Conservation (phyloP, 345 rosid genomes). For the Iberis pinnata region DNA sequence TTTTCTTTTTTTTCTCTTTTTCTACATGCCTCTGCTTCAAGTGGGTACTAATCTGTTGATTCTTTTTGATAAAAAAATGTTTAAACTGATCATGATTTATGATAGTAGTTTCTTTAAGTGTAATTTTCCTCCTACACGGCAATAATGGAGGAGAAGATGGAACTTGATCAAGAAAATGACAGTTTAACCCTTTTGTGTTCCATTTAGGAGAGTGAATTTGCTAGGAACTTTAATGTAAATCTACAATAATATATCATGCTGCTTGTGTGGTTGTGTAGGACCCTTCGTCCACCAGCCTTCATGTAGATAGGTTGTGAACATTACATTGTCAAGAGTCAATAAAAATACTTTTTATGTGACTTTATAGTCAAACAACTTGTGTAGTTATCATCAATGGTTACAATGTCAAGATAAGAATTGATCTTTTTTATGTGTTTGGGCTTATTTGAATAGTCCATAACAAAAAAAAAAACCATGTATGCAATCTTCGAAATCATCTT, state of each 20-base stretch:
- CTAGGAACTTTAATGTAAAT: slow-evolving; percentile 33
- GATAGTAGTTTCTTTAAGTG: slow-evolving; percentile 11
- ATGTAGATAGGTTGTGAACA: slow-evolving; percentile 27
- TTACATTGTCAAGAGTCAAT: slow-evolving; percentile 21
- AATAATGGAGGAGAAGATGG: slow-evolving; percentile 36
- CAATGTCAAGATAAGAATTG: neutral
- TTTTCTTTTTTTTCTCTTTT: no score
- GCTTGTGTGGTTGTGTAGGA: slow-evolving; percentile 19
- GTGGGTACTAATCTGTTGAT: slow-evolving; percentile 10
- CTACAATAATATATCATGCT: neutral
- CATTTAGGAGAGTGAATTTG: slow-evolving; percentile 1
- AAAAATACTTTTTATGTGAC: neutral
- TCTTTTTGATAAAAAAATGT: neutral
- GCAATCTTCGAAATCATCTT: slow-evolving; percentile 16
- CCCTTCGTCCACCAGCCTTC: slow-evolving; percentile 30
- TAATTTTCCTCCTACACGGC: slow-evolving; percentile 53
- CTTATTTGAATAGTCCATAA: slow-evolving; percentile 6
- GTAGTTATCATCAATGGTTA: slow-evolving; percentile 19
- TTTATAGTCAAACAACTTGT: slow-evolving; percentile 5
- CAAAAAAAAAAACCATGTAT: no score
- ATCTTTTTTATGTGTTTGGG: neutral
- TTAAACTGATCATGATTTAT: slow-evolving; percentile 19
- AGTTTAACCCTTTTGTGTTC: slow-evolving; percentile 25
- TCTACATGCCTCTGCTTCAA: no score
- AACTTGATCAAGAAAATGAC: slow-evolving; percentile 31